These are phyloP conservation scores for Penicillium thymicola DNA, from an alignment of 2,329 filamentous ascomycete genomes.

Conservation along the genomic window DNA sequence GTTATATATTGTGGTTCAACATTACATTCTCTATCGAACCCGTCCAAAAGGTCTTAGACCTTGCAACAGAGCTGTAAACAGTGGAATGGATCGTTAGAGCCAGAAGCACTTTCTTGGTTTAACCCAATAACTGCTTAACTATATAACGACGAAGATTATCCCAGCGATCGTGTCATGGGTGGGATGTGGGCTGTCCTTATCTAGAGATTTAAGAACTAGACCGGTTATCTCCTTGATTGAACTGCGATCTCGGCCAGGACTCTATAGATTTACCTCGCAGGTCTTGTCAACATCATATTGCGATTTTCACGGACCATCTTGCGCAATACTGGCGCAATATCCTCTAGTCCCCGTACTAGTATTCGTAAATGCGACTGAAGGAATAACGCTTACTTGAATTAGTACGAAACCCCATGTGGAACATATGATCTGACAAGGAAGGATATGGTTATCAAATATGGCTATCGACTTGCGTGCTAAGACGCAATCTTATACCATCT, in stretches of 20 bases:
- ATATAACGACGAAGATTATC: not conserved
- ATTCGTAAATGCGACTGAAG: not conserved
- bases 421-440: not conserved
- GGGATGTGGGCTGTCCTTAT: not conserved
- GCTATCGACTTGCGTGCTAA: conserved; percentile 6
- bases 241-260: not conserved
- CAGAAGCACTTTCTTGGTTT: no score
- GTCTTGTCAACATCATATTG: not conserved
- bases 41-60: not conserved
- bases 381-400: not conserved
- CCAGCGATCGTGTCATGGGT: not conserved
- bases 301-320: not conserved
- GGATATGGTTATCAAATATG: not conserved
- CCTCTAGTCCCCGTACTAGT: not conserved
- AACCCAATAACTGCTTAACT: no score
- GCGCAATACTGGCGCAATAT: not conserved
- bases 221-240: not conserved
- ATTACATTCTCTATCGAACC: rapidly evolving
- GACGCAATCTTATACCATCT: not conserved
- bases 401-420: not conserved
- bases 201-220: not conserved
- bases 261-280: not conserved
- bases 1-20: not conserved
- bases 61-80: not conserved
- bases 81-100: rapidly evolving